Percentiles rank a stretch among this genome's conserved stretches.
Conservation (phyloP, 176 grass and related monocot species). For the Coix lacrymajobi region DNA sequence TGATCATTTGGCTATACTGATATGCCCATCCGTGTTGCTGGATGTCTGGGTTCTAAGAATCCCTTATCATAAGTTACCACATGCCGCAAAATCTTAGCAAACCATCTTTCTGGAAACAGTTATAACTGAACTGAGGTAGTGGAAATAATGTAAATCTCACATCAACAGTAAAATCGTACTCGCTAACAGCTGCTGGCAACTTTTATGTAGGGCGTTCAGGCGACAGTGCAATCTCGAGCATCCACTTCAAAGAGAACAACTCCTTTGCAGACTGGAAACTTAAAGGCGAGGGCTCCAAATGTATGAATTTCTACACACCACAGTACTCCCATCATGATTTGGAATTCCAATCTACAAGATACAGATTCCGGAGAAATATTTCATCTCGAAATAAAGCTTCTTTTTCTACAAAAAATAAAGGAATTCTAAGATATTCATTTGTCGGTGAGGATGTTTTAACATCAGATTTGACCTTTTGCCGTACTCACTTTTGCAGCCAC, state of each 20-base stretch:
- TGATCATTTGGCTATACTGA: neutral
- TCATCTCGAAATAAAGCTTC: neutral
- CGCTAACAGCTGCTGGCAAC: conserved; percentile 5
- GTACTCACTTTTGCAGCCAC: conserved; percentile 32
- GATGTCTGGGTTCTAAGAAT: neutral
- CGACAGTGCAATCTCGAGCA: conserved; percentile 33
- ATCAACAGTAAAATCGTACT: neutral
- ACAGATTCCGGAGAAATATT: neutral
- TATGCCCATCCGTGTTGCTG: neutral
- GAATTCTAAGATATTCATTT: neutral
- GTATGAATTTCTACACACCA: conserved; percentile 26
- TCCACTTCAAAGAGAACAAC: conserved; percentile 33
- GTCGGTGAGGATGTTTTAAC: neutral
- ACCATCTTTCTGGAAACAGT: neutral
- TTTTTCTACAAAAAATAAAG: neutral
- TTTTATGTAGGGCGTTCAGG: conserved; percentile 46
- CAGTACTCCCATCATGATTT: neutral
- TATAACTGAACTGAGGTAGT: conserved; percentile 6
- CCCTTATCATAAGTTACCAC: neutral
- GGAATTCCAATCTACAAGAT: neutral
- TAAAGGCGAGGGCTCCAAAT: conserved; percentile 43
- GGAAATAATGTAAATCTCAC: neutral
- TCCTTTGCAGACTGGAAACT: conserved; percentile 29
- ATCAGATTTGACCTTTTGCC: conserved; percentile 37
- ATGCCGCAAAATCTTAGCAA: neutral